phyloP scores from a whole-genome alignment of 2,329 filamentous ascomycete species.

The Talaromyces sp. region DNA sequence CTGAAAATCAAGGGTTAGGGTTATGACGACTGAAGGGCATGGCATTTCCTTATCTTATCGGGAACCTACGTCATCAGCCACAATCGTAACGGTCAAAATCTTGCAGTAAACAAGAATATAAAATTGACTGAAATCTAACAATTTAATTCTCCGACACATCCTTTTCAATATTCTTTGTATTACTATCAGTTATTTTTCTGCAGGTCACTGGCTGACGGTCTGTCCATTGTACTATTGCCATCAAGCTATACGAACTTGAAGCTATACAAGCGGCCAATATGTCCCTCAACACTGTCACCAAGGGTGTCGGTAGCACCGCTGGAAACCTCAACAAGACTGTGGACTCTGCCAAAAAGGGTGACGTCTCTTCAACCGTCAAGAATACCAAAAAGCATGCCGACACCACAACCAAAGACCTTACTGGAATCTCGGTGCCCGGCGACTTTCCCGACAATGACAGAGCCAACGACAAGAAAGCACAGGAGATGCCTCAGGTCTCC shows the following conservation, averaged over 20 bases:
- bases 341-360: constrained; percentile 20
- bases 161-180: not conserved
- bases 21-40: not conserved
- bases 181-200: not conserved
- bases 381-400: constrained; percentile 20
- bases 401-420: constrained; percentile 22
- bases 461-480: constrained; percentile 20
- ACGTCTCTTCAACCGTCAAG: constrained; percentile 20
- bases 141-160: not conserved
- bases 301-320: constrained; percentile 23
- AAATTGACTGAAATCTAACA: not conserved
- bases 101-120: constrained; percentile 1
- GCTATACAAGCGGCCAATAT: constrained; percentile 15
- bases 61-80: not conserved
- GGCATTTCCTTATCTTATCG: not conserved
- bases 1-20: not conserved
- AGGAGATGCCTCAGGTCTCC: constrained; percentile 21
- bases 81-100: not conserved
- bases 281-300: constrained; percentile 28
- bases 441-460: constrained; percentile 26
- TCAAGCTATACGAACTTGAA: not conserved
- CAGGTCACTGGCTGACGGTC: not conserved
- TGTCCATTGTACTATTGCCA: not conserved
- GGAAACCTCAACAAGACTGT: constrained; percentile 22
- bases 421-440: constrained; percentile 26